Evolutionary conservation across 805 yeast genomes (phyloP).

Genomic region (Myxozyma mucilagina): DNA sequence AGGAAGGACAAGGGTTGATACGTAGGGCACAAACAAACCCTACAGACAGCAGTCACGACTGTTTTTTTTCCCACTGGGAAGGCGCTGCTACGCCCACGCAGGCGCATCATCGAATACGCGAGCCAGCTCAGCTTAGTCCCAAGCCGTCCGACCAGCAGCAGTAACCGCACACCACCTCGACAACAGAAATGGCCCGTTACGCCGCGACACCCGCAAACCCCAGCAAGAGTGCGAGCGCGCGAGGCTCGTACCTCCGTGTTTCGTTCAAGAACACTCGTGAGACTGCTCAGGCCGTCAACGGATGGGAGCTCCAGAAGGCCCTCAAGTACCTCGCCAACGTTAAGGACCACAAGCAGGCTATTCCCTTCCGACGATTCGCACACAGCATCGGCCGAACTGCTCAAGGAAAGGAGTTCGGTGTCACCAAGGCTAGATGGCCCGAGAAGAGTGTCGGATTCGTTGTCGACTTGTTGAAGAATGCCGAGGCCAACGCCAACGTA

Average conservation of each 20-base stretch:
- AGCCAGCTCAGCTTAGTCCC: too few relatives aligned
- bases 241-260: slow-evolving; percentile 99
- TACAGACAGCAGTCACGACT: too few relatives aligned
- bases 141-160: neutral
- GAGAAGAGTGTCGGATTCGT: slow-evolving; percentile 95
- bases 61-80: too few relatives aligned
- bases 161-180: neutral
- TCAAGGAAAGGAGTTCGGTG: slow-evolving; percentile 99
- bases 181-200: slow-evolving; percentile 90
- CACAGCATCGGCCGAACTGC: slow-evolving; percentile 98
- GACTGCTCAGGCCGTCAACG: slow-evolving; percentile 97
- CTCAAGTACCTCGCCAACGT: slow-evolving; percentile 94
- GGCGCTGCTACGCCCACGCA: too few relatives aligned
- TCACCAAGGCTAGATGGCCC: slow-evolving; percentile 99
- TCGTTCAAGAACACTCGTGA: slow-evolving; percentile 99
- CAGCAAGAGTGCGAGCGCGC: slow-evolving; percentile 98
- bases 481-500: slow-evolving; percentile 94
- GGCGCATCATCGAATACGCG: too few relatives aligned
- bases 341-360: slow-evolving; percentile 97
- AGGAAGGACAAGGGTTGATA: too few relatives aligned
- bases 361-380: slow-evolving; percentile 98
- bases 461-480: slow-evolving; percentile 92
- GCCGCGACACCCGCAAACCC: slow-evolving; percentile 99
- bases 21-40: too few relatives aligned
- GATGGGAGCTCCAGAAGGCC: slow-evolving; percentile 97